These are phyloP conservation scores for Aspergillaceae sp. DNA, from an alignment of 2,329 filamentous ascomycete genomes.

Conservation along the genomic window DNA sequence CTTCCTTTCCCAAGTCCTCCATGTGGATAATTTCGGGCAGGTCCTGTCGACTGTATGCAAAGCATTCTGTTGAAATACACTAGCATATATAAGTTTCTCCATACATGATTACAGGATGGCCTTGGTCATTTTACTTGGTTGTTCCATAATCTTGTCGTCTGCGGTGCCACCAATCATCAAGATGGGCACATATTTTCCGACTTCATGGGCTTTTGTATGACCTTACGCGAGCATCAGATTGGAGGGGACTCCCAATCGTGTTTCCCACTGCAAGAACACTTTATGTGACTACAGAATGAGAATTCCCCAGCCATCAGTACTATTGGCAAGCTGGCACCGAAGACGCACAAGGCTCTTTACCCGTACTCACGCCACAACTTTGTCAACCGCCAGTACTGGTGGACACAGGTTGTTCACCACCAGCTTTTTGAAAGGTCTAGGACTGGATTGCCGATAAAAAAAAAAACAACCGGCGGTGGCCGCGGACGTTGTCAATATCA, in stretches of 20 bases:
- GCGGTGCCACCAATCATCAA: slow-evolving; percentile 2
- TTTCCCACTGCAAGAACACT: not conserved
- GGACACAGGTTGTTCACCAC: not conserved
- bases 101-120: too few species aligned
- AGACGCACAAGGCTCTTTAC: not conserved
- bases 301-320: not conserved
- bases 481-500: not conserved
- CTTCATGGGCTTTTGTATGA: not conserved
- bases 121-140: not conserved
- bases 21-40: too few species aligned
- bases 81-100: too few species aligned
- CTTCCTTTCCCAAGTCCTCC: too few species aligned
- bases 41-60: too few species aligned
- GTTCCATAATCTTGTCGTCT: slow-evolving; percentile 6
- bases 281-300: not conserved
- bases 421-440: not conserved
- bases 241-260: not conserved
- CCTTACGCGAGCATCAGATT: not conserved
- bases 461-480: not conserved
- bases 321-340: not conserved
- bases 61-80: too few species aligned
- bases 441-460: not conserved
- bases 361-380: not conserved
- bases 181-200: slow-evolving; percentile 4
- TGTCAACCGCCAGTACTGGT: not conserved